Percentiles rank a stretch among this genome's conserved stretches.
These are phyloP conservation scores for Moesziomyces aphidis DNA, from an alignment of 1,284 basidiomycete genomes.

Conservation along the genomic window DNA sequence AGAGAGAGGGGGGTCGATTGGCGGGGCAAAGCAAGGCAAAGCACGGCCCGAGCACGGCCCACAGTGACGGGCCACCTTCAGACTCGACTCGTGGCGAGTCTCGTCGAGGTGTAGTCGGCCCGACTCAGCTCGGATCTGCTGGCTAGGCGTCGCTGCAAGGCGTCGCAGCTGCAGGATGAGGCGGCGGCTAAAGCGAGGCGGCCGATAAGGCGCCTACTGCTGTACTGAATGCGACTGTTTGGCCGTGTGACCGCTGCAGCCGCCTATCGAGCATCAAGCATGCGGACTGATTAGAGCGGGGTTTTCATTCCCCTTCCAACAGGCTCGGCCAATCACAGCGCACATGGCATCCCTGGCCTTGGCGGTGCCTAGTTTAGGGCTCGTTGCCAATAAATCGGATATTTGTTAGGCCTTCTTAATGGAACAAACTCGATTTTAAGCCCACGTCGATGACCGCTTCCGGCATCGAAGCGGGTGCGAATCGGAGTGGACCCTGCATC, in stretches of 20 bases:
- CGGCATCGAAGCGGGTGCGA: neutral
- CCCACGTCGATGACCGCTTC: neutral
- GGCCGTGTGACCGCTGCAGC: neutral
- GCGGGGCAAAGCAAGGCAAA: neutral
- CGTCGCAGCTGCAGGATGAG: neutral
- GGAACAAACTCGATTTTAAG: neutral
- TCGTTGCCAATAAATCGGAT: neutral
- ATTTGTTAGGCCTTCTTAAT: neutral
- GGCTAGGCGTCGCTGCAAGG: neutral
- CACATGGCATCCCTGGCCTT: neutral
- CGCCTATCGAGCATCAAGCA: neutral
- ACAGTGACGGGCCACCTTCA: neutral
- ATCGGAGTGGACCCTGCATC: constrained; percentile 15
- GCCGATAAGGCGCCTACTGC: neutral
- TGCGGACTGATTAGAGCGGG: constrained; percentile 3
- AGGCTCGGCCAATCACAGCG: neutral
- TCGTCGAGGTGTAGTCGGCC: constrained; percentile 5
- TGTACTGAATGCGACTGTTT: no score
- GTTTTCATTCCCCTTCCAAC: neutral
- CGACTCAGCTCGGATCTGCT: constrained; percentile 5
- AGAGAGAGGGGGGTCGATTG: neutral
- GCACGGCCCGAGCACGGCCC: neutral
- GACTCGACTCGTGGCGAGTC: no score
- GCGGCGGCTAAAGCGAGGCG: neutral
- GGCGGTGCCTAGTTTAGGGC: neutral